These are phyloP conservation scores for Phytophthora palmivora DNA, from an alignment of 352 stramenopile species.

Conservation along the genomic window DNA sequence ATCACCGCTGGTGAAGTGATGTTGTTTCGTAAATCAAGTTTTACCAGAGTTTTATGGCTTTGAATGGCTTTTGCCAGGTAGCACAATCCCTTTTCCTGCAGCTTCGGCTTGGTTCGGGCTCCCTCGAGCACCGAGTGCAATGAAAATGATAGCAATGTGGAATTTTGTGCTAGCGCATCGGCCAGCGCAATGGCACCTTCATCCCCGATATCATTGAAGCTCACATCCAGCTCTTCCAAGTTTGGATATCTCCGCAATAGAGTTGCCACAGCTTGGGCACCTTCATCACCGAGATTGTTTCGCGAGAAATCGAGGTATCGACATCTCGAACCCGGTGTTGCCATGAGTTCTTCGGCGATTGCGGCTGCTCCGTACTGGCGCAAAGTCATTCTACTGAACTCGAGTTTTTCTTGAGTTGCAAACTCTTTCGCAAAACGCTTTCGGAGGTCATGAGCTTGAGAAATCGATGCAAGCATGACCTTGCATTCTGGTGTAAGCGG, in stretches of 20 bases:
- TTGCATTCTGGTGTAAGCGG: slow-evolving; percentile 55
- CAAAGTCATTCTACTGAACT: slow-evolving; percentile 50
- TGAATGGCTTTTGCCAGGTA: slow-evolving; percentile 46
- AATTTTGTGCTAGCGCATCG: slow-evolving; percentile 52
- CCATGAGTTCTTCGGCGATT: slow-evolving; percentile 48
- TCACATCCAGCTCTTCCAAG: slow-evolving; percentile 65
- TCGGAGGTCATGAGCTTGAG: slow-evolving; percentile 60
- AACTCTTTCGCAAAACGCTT: slow-evolving; percentile 61
- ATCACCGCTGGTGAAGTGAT: slow-evolving; percentile 39
- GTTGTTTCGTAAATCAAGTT: slow-evolving; percentile 66
- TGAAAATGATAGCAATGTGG: slow-evolving; percentile 51
- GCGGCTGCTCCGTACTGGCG: slow-evolving; percentile 59
- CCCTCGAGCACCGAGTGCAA: slow-evolving; percentile 56
- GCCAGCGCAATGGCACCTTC: slow-evolving; percentile 47
- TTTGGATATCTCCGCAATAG: slow-evolving; percentile 42
- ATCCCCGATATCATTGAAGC: slow-evolving; percentile 80
- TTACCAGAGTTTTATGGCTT: slow-evolving; percentile 42
- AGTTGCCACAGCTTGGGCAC: slow-evolving; percentile 50
- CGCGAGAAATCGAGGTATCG: slow-evolving; percentile 53
- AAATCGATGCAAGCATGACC: slow-evolving; percentile 58
- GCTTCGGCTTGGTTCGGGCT: slow-evolving; percentile 34
- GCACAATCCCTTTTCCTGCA: slow-evolving; percentile 54
- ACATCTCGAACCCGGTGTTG: slow-evolving; percentile 28
- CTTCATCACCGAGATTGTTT: slow-evolving; percentile 67
- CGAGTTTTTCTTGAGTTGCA: slow-evolving; percentile 39